phyloP scores from a whole-genome alignment of 345 rosid genomes.

The Populus davidiana region DNA sequence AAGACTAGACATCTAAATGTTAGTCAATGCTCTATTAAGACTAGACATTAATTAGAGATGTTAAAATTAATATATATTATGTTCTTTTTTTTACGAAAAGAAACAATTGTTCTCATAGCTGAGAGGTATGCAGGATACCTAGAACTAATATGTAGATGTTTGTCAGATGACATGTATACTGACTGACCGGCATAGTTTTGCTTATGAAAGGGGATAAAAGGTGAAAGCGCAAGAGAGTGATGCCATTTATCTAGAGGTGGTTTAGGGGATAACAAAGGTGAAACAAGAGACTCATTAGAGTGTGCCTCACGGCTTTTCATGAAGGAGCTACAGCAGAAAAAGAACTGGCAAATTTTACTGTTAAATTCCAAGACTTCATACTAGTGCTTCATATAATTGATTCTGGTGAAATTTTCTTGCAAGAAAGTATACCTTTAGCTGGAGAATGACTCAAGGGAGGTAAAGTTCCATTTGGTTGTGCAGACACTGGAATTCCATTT shows the following conservation, averaged over 20 bases:
- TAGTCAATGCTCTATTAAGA: too few species aligned
- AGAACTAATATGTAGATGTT: too few species aligned
- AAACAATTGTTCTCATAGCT: too few species aligned
- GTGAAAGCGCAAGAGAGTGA: conserved; percentile 38
- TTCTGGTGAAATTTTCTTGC: neutral
- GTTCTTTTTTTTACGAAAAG: too few species aligned
- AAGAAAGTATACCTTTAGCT: conserved; percentile 38
- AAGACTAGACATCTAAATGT: too few species aligned
- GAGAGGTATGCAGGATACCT: too few species aligned
- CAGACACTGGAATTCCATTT: conserved; percentile 48
- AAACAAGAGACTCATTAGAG: conserved; percentile 26
- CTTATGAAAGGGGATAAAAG: conserved; percentile 41
- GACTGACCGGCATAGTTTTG: conserved; percentile 14
- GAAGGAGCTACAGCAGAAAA: conserved; percentile 43
- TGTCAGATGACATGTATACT: too few species aligned
- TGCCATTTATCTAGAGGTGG: conserved; percentile 22
- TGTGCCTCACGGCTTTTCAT: conserved; percentile 14
- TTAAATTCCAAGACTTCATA: neutral
- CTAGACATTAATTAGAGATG: neutral
- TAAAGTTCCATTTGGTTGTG: conserved; percentile 45
- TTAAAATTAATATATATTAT: too few species aligned
- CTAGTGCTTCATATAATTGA: neutral
- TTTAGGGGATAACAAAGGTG: conserved; percentile 27
- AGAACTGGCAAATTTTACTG: conserved; percentile 22
- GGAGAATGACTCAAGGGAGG: conserved; percentile 39